Percentiles rank a stretch among this genome's conserved stretches.
Conservation (phyloP, 169 alveolate genomes). For the Cryptosporidium viatorum region DNA sequence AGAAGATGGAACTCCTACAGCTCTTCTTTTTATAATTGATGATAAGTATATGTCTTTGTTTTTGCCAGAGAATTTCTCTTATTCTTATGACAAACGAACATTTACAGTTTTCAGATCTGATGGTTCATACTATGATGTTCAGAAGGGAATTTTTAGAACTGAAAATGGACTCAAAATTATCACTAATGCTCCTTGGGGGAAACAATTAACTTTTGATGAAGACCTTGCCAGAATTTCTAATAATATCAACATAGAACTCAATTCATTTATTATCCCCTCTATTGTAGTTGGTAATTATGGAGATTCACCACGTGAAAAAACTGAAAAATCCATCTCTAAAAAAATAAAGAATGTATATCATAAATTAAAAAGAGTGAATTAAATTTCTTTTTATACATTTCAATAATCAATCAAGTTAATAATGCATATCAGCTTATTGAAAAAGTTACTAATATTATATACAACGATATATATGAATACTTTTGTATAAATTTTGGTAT, state of each 20-base stretch:
- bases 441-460: too few species aligned
- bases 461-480: too few species aligned
- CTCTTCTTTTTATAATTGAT: constrained; percentile 43
- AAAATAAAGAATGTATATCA: not conserved
- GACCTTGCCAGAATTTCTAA: not conserved
- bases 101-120: constrained; percentile 24
- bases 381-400: not conserved
- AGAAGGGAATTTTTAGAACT: constrained; percentile 24
- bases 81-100: constrained; percentile 13
- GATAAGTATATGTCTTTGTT: constrained; percentile 31
- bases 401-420: not conserved
- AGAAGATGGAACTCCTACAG: constrained; percentile 49
- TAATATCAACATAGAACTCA: not conserved
- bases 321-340: not conserved
- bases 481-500: too few species aligned
- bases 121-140: constrained; percentile 46
- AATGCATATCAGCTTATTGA: not conserved
- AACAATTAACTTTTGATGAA: constrained; percentile 11
- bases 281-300: constrained; percentile 35
- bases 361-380: not conserved
- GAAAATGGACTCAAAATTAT: constrained; percentile 48
- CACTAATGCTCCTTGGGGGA: constrained; percentile 62
- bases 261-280: constrained; percentile 19
- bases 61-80: constrained; percentile 44
- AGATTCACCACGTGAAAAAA: not conserved